Conservation (phyloP, 2,329 filamentous ascomycete genomes). For the Teratosphaeria destructans region DNA sequence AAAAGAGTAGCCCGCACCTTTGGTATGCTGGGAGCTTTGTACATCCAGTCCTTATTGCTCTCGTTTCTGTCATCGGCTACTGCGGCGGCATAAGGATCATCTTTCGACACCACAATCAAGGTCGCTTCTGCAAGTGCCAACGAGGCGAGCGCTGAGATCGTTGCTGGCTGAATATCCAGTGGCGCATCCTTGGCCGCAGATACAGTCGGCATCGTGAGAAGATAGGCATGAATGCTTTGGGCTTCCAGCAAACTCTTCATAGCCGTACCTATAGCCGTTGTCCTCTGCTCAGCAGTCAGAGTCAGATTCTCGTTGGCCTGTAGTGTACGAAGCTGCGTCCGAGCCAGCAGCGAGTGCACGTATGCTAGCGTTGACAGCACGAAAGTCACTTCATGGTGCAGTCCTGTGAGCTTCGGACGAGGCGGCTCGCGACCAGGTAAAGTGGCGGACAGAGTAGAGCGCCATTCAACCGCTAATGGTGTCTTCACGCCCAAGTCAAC, state of each 20-base stretch:
- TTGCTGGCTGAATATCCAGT: conserved; percentile 34
- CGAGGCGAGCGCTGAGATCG: conserved; percentile 38
- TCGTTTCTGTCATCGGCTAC: conserved; percentile 74
- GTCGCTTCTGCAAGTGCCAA: conserved; percentile 81
- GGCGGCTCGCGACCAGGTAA: conserved; percentile 54
- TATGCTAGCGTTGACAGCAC: conserved; percentile 66
- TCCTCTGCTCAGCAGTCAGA: conserved; percentile 55
- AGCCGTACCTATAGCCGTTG: conserved; percentile 58
- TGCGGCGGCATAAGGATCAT: conserved; percentile 80
- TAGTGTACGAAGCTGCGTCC: conserved; percentile 61
- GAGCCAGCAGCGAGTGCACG: conserved; percentile 60
- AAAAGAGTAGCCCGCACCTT: conserved; percentile 84
- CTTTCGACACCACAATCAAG: conserved; percentile 79
- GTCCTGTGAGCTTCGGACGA: conserved; percentile 58
- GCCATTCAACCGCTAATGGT: conserved; percentile 66
- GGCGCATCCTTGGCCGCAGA: conserved; percentile 35
- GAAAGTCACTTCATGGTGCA: conserved; percentile 79
- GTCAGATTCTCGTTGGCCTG: conserved; percentile 51
- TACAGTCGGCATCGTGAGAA: conserved; percentile 40
- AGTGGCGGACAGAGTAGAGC: conserved; percentile 60
- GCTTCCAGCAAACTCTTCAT: conserved; percentile 71
- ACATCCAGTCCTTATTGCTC: conserved; percentile 92
- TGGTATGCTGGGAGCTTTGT: conserved; percentile 74
- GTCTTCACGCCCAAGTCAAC: conserved; percentile 59
- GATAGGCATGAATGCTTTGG: conserved; percentile 64